A percentile compares a stretch with the other conserved stretches of the same genome.
phyloP scores from a whole-genome alignment of 768 basidiomycete genomes.

The Leucosporidium yakuticum region DNA sequence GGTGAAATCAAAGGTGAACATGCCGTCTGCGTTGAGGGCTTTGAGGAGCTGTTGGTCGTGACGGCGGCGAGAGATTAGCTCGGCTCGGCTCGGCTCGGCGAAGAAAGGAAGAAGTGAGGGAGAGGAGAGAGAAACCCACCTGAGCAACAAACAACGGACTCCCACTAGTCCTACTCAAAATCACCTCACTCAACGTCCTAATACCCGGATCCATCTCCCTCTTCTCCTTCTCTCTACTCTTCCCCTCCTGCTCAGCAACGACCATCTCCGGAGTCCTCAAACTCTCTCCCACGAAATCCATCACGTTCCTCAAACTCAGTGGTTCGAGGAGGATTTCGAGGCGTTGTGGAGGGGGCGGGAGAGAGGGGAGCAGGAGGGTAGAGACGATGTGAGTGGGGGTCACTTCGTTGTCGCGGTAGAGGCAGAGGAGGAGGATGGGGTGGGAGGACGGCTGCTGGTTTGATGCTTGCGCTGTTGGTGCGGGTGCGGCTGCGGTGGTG shows the following conservation, averaged over 20 bases:
- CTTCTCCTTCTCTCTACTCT: too few species aligned
- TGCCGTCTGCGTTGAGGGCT: slow-evolving; percentile 26
- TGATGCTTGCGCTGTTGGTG: too few species aligned
- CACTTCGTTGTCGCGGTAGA: slow-evolving; percentile 34
- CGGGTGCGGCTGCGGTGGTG: too few species aligned
- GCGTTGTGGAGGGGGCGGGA: background rate
- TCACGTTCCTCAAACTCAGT: slow-evolving; percentile 10
- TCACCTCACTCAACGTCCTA: slow-evolving; percentile 12
- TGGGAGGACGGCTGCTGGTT: background rate
- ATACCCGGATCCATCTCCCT: background rate
- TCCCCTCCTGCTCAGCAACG: background rate
- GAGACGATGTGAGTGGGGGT: slow-evolving; percentile 26
- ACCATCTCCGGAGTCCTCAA: slow-evolving; percentile 11
- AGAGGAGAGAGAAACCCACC: background rate
- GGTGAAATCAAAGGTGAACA: slow-evolving; percentile 26
- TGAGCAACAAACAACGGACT: slow-evolving; percentile 27
- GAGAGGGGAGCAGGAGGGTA: slow-evolving; percentile 10
- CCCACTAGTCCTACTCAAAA: slow-evolving; percentile 19
- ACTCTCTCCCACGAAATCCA: slow-evolving; percentile 10
- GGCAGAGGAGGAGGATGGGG: slow-evolving; percentile 23
- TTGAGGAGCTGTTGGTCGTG: slow-evolving; percentile 23
- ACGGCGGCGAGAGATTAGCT: background rate
- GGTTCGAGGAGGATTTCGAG: slow-evolving; percentile 15
- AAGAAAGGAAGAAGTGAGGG: too few species aligned
- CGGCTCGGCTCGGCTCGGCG: too few species aligned